A percentile compares a stretch with the other conserved stretches of the same genome.
phyloP scores from a whole-genome alignment of 2,329 filamentous ascomycete species.

The Claviceps sp. region DNA sequence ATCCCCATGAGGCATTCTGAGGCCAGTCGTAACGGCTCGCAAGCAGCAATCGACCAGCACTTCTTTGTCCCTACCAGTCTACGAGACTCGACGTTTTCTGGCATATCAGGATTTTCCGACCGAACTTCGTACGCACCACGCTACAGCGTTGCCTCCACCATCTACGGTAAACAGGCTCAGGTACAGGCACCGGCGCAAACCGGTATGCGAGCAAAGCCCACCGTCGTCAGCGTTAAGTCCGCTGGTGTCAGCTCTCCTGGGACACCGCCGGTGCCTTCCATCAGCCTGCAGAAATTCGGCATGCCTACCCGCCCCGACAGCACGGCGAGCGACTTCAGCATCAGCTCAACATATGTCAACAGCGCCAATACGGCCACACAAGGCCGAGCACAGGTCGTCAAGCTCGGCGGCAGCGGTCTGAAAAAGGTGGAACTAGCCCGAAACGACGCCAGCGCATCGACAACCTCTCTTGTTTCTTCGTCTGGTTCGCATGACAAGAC shows the following conservation, averaged over 20 bases:
- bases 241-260: constrained; percentile 37
- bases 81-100: constrained; percentile 82
- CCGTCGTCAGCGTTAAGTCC: constrained; percentile 84
- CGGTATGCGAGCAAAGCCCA: constrained; percentile 75
- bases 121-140: constrained; percentile 49
- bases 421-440: constrained; percentile 33
- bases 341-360: constrained; percentile 56
- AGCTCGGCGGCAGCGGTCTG: constrained; percentile 37
- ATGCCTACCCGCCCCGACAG: constrained; percentile 33
- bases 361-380: constrained; percentile 47
- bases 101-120: constrained; percentile 50
- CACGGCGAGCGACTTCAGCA: constrained; percentile 46
- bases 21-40: constrained; percentile 31
- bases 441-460: constrained; percentile 20
- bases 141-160: constrained; percentile 77
- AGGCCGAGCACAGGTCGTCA: constrained; percentile 45
- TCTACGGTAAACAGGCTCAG: constrained; percentile 84
- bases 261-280: constrained; percentile 58
- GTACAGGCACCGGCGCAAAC: constrained; percentile 74
- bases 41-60: constrained; percentile 60
- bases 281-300: constrained; percentile 51
- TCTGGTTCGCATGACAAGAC: constrained; percentile 29
- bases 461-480: constrained; percentile 8
- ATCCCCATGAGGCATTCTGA: constrained; percentile 57
- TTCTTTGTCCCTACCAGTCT: constrained; percentile 89